A percentile compares a stretch with the other conserved stretches of the same genome.
Evolutionary conservation across 2,329 filamentous ascomycete species (phyloP).

Genomic region (Colletotrichum chrysophilum): DNA sequence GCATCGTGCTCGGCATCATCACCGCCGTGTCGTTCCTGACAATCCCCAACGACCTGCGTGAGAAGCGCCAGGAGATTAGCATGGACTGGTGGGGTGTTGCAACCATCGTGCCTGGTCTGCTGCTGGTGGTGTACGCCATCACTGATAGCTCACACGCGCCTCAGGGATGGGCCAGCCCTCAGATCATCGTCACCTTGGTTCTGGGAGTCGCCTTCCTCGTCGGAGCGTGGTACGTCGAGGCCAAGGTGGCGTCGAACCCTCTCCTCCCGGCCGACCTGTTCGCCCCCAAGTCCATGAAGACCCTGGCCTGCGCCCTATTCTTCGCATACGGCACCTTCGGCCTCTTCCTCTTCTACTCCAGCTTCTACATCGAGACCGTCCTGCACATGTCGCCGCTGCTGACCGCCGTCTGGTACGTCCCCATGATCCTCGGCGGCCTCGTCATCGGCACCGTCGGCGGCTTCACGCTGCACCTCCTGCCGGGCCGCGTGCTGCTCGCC

Average conservation of each 20-base stretch:
- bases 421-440: slow-evolving; percentile 71
- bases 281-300: slow-evolving; percentile 63
- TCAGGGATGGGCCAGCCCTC: slow-evolving; percentile 67
- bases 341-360: slow-evolving; percentile 69
- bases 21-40: slow-evolving; percentile 47
- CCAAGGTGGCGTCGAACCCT: slow-evolving; percentile 63
- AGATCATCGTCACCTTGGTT: slow-evolving; percentile 66
- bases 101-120: slow-evolving; percentile 60
- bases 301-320: slow-evolving; percentile 59
- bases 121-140: slow-evolving; percentile 71
- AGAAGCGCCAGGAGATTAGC: slow-evolving; percentile 22
- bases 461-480: slow-evolving; percentile 69
- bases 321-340: slow-evolving; percentile 66
- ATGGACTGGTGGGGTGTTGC: slow-evolving; percentile 69
- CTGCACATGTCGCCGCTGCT: slow-evolving; percentile 65
- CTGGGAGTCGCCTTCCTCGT: slow-evolving; percentile 59
- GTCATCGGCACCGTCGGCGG: slow-evolving; percentile 68
- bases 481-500: slow-evolving; percentile 66
- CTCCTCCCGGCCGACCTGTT: slow-evolving; percentile 70
- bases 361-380: slow-evolving; percentile 67
- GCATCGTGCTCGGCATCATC: slow-evolving; percentile 46
- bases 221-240: slow-evolving; percentile 66
- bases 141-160: slow-evolving; percentile 69
- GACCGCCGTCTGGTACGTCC: slow-evolving; percentile 72
- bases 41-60: slow-evolving; percentile 39